Conservation (phyloP, 1,139 yeast genomes). For the Suhomyces ambrosiae region DNA sequence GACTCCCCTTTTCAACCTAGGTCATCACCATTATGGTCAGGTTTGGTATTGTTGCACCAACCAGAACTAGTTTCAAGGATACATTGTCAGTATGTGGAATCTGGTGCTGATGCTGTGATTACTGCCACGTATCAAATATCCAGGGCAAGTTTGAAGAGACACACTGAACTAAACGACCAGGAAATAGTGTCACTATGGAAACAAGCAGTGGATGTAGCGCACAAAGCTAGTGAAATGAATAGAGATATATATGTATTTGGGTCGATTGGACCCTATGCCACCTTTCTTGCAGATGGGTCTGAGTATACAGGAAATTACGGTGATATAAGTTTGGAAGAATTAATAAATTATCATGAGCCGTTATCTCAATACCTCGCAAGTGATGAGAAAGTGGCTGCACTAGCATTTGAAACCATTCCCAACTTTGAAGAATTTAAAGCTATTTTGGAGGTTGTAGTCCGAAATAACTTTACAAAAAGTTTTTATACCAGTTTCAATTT, state of each 20-base stretch:
- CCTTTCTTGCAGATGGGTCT: conserved; percentile 62
- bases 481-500: conserved; percentile 36
- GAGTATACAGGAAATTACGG: conserved; percentile 69
- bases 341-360: conserved; percentile 51
- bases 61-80: conserved; percentile 51
- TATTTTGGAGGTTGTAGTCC: conserved; percentile 26
- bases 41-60: conserved; percentile 49
- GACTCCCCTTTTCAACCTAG: conserved; percentile 20
- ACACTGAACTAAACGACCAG: conserved; percentile 29
- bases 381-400: conserved; percentile 46
- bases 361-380: conserved; percentile 42
- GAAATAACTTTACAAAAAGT: conserved; percentile 21
- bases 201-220: conserved; percentile 33
- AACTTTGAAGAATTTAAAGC: conserved; percentile 50
- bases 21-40: conserved; percentile 61
- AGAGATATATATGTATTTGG: conserved; percentile 45
- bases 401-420: conserved; percentile 73
- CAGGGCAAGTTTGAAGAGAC: conserved; percentile 37
- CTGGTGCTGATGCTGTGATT: conserved; percentile 54
- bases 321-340: conserved; percentile 26
- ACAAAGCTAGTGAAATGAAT: conserved; percentile 34
- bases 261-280: conserved; percentile 76
- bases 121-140: conserved; percentile 70
- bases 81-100: conserved; percentile 54
- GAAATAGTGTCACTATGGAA: conserved; percentile 34